These are phyloP conservation scores for Diospyros lotus DNA, from an alignment of 148 eudicot genomes.

Conservation along the genomic window DNA sequence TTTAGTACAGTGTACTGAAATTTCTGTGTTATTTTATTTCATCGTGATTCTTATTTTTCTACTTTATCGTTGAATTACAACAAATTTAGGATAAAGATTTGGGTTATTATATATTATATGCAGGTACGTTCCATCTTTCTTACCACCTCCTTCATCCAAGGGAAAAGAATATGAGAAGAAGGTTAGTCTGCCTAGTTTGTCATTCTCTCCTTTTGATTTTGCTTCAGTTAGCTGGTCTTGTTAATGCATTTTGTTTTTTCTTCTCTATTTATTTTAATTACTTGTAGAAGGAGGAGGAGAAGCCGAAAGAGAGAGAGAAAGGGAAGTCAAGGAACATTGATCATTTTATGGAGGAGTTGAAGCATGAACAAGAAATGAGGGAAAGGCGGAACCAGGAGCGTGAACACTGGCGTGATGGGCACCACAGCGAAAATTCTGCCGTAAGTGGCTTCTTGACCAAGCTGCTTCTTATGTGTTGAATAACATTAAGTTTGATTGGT, in stretches of 20 bases:
- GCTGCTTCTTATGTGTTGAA: neutral
- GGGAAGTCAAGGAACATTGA: constrained; percentile 90
- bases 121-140: constrained; percentile 98
- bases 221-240: constrained; percentile 1
- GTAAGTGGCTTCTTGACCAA: constrained; percentile 36
- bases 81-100: too few species aligned
- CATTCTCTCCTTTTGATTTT: neutral
- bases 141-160: constrained; percentile 90
- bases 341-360: constrained; percentile 95
- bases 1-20: neutral
- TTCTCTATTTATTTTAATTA: neutral
- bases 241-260: constrained; percentile 11
- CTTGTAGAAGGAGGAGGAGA: constrained; percentile 66
- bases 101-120: constrained; percentile 25
- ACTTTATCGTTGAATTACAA: neutral
- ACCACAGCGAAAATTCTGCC: constrained; percentile 52
- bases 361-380: constrained; percentile 92
- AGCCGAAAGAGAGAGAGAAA: constrained; percentile 83
- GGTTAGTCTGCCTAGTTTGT: constrained; percentile 39
- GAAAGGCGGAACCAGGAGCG: constrained; percentile 87
- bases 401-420: constrained; percentile 74
- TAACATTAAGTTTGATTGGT: neutral
- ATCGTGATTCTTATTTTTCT: neutral
- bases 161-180: constrained; percentile 78
- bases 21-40: constrained; percentile 6